A percentile compares a stretch with the other conserved stretches of the same genome.
These are phyloP conservation scores for Rhodomyrtus tomentosa DNA, from an alignment of 345 rosid genomes.

Conservation along the genomic window DNA sequence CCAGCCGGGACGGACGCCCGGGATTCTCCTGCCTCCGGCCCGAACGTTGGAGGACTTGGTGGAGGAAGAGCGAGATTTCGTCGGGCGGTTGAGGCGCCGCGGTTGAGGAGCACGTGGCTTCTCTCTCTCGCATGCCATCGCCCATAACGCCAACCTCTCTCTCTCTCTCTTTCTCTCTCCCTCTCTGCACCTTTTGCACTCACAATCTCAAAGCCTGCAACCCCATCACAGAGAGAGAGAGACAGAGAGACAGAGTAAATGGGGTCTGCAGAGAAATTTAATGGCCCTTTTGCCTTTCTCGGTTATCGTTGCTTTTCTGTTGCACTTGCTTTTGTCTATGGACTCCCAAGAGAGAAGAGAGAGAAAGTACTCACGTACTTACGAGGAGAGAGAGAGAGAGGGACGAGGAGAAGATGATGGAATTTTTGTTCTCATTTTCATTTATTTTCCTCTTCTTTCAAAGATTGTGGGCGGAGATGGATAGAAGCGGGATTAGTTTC, in stretches of 20 bases:
- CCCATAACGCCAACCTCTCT: not conserved
- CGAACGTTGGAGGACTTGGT: slow-evolving; percentile 51
- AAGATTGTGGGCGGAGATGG: not conserved
- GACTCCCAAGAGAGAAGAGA: not conserved
- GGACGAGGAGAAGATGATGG: not conserved
- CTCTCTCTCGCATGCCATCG: not conserved
- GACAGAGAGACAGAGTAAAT: not conserved
- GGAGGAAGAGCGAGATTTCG: slow-evolving; percentile 54
- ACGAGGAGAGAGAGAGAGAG: not conserved
- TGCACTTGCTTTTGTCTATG: not conserved
- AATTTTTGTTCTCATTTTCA: not conserved
- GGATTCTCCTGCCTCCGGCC: slow-evolving; percentile 5
- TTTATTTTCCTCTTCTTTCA: not conserved
- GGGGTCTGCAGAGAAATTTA: not conserved
- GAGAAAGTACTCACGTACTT: not conserved
- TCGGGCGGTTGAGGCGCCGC: slow-evolving; percentile 25
- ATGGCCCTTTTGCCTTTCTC: not conserved
- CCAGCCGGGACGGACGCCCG: not conserved
- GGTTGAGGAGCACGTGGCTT: slow-evolving; percentile 3
- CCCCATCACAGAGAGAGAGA: not conserved
- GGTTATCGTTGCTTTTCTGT: not conserved
- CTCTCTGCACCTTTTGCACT: not conserved
- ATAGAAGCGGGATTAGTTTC: not conserved
- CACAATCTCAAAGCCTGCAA: not conserved
- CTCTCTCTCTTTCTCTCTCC: not conserved